Evolutionary conservation across 2,329 filamentous ascomycete genomes (phyloP), one percentile per base, ranked within the genome.

Genomic region (Xylaria sp.): DNA sequence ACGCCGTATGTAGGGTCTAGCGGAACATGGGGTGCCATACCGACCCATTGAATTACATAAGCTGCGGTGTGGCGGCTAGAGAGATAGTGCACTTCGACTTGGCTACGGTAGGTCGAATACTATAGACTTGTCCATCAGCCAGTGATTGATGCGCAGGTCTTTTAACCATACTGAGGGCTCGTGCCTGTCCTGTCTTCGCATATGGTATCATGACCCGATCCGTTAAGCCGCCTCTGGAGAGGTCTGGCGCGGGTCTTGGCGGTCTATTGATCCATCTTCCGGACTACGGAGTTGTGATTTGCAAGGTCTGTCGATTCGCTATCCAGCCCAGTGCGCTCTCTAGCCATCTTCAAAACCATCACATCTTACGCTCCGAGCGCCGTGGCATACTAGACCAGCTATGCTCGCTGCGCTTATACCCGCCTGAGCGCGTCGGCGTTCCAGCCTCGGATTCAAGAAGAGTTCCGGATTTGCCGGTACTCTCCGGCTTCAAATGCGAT

Each of bases 321-420:
- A 57, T 63, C 38, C 61, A 63, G 51, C 61, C 61, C 11, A 63
- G 28, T 33, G 61, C 57, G 12, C 60, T 63, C 9, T 63, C 61
- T 15, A 60, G 57, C 28, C 61, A 63, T 49, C 61, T 63, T 5
- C 61, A 63, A 31, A 60, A 60, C 5, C 61, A 63, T 49, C 61
- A 60, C 11, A 60, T 63, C 7, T 38, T 63, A 28, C 61, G 61
- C 17, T 60, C 61, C 23, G 38, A 60, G 51, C 61, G 61, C 28
- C 61, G 61, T 21, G 4, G 31, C n/a, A 60, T 63, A 46, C 53
- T 64, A 11, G 28, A 61, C 33, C 57, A 61, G 28, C 42, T 64
- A 9, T 23, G 25, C 45, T 33, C 56, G 28, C 35, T 61, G 21
- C 33, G 15, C 42, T 50, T 64, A 33, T 12, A 14, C 2, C 33